Percentiles rank a stretch among this genome's conserved stretches.
Conservation (phyloP, 2,329 filamentous ascomycete species). For the Geosmithia morbida region DNA sequence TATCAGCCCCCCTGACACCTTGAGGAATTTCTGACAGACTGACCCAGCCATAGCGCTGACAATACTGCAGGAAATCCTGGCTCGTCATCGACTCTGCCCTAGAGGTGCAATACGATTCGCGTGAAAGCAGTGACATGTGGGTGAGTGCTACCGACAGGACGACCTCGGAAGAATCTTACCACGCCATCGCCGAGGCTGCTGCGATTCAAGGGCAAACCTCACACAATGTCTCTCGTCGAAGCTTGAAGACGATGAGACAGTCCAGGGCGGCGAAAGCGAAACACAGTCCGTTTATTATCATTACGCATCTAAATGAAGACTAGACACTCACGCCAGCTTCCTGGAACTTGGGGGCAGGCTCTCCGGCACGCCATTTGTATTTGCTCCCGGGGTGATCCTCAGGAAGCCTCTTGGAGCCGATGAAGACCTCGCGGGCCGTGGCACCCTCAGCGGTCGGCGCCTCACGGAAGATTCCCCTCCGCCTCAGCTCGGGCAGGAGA, state of each 20-base stretch:
- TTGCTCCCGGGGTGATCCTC: slow-evolving; percentile 35
- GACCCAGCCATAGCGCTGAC: neutral
- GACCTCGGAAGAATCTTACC: neutral
- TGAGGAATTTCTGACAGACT: neutral
- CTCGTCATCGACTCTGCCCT: neutral
- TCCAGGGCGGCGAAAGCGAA: too few relatives aligned
- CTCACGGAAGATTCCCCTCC: slow-evolving; percentile 42
- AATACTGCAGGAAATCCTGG: neutral
- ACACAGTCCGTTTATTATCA: too few relatives aligned
- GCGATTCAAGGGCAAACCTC: neutral
- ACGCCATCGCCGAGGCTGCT: neutral
- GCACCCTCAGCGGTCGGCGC: slow-evolving; percentile 38
- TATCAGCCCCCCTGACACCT: neutral
- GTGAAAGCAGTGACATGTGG: neutral
- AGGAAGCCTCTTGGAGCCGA: slow-evolving; percentile 31
- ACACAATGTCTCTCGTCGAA: too few relatives aligned
- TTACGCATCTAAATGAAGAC: too few relatives aligned
- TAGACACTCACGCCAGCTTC: too few relatives aligned
- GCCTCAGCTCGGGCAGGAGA: slow-evolving; percentile 47
- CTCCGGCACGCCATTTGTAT: slow-evolving; percentile 22
- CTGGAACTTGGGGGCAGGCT: neutral
- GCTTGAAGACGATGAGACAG: too few relatives aligned
- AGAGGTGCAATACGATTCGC: neutral
- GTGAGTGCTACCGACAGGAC: neutral
- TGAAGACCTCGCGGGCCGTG: slow-evolving; percentile 48